Evolutionary conservation across 1,284 basidiomycete species (phyloP).

Genomic region (Neotropicomus parvogracilis): DNA sequence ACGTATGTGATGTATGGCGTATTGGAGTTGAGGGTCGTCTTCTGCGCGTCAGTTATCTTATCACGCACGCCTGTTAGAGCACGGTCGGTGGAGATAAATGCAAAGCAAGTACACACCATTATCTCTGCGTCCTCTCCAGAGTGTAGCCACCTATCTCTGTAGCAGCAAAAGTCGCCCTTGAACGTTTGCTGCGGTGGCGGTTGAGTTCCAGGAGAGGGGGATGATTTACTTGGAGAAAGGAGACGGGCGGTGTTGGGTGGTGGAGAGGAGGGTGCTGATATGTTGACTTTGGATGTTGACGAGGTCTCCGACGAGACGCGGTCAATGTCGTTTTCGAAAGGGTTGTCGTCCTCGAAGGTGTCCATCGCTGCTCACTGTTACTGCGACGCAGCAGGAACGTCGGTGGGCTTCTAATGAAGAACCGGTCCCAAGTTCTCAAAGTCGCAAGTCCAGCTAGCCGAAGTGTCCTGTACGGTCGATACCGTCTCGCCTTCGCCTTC

Average conservation of each 20-base stretch:
- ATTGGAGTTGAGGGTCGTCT: slow-evolving; percentile 83
- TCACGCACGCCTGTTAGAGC: slow-evolving; percentile 21
- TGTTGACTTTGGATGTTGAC: slow-evolving; percentile 56
- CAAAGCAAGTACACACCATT: slow-evolving; percentile 45
- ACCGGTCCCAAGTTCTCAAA: neutral
- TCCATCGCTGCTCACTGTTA: slow-evolving; percentile 45
- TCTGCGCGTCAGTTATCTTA: slow-evolving; percentile 92
- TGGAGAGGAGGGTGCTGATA: slow-evolving; percentile 65
- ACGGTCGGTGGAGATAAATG: neutral
- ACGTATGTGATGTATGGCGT: slow-evolving; percentile 95
- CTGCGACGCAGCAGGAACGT: neutral
- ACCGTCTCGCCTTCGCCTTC: neutral
- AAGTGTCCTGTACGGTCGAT: neutral
- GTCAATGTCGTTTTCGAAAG: slow-evolving; percentile 66
- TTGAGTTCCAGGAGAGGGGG: slow-evolving; percentile 54
- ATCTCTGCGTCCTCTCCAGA: slow-evolving; percentile 79
- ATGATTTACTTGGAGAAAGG: slow-evolving; percentile 43
- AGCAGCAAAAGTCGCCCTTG: slow-evolving; percentile 75
- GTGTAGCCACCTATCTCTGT: slow-evolving; percentile 69
- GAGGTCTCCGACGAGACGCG: slow-evolving; percentile 60
- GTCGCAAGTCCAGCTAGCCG: neutral
- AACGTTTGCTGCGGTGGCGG: slow-evolving; percentile 46
- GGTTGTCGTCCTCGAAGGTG: slow-evolving; percentile 74
- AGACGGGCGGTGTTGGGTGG: slow-evolving; percentile 40
- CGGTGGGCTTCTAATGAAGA: neutral